These are phyloP conservation scores for Castanea sativa DNA, from an alignment of 306 rosid genomes.

Conservation along the genomic window DNA sequence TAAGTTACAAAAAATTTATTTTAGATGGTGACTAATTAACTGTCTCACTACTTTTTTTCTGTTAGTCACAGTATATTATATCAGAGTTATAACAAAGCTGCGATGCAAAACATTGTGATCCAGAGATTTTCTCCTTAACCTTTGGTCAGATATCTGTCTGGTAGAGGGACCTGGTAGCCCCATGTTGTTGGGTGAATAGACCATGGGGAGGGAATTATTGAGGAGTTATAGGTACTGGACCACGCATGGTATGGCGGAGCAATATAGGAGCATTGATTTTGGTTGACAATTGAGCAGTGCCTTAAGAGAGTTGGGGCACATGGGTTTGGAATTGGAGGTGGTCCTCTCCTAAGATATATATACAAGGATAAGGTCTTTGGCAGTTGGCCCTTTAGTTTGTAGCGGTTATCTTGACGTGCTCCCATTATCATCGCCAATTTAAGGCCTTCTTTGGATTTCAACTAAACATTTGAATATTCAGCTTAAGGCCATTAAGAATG, in stretches of 20 bases:
- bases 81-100: too few species aligned
- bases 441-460: not conserved
- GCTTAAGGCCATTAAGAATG: not conserved
- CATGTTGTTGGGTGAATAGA: not conserved
- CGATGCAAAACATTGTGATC: too few species aligned
- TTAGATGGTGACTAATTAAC: too few species aligned
- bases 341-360: not conserved
- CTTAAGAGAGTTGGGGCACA: not conserved
- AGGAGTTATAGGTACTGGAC: not conserved
- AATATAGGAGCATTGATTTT: not conserved
- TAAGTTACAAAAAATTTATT: too few species aligned
- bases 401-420: not conserved
- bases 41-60: too few species aligned
- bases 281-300: not conserved
- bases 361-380: too few species aligned
- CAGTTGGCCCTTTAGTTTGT: not conserved
- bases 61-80: too few species aligned
- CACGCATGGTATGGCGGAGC: not conserved
- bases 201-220: not conserved
- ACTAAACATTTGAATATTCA: slow-evolving; percentile 8
- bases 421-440: not conserved
- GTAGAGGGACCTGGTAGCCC: not conserved
- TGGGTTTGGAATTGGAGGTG: not conserved
- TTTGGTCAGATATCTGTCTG: not conserved
- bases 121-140: too few species aligned